phyloP scores from a whole-genome alignment of 768 basidiomycete species.

The Pleurotus citrinopileatus region DNA sequence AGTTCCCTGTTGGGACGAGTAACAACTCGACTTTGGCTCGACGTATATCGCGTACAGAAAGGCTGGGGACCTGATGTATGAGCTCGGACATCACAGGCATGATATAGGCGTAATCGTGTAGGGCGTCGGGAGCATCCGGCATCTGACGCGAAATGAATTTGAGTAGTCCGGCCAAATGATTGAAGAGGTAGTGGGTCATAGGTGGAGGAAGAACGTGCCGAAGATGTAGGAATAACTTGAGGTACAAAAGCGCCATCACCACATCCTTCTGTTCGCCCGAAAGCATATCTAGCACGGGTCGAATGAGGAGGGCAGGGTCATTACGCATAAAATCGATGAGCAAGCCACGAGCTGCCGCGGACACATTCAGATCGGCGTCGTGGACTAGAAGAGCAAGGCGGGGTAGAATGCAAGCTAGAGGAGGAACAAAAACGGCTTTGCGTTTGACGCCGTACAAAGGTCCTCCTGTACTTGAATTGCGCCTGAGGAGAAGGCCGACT shows the following conservation, averaged over 20 bases:
- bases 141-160: constrained; percentile 46
- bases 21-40: constrained; percentile 70
- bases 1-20: constrained; percentile 63
- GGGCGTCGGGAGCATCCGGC: constrained; percentile 35
- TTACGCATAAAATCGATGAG: constrained; percentile 71
- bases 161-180: constrained; percentile 66
- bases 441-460: constrained; percentile 48
- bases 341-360: constrained; percentile 52
- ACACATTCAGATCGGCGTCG: constrained; percentile 51
- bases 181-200: constrained; percentile 65
- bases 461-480: constrained; percentile 55
- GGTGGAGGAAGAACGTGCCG: constrained; percentile 58
- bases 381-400: constrained; percentile 49
- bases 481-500: constrained; percentile 37
- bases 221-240: constrained; percentile 58
- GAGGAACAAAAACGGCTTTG: constrained; percentile 63
- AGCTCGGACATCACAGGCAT: constrained; percentile 60
- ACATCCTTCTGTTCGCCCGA: constrained; percentile 48
- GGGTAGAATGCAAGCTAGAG: constrained; percentile 53
- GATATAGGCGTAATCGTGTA: constrained; percentile 51
- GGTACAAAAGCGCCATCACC: constrained; percentile 42
- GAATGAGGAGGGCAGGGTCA: constrained; percentile 64
- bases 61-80: constrained; percentile 62
- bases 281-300: constrained; percentile 60
- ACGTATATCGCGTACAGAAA: constrained; percentile 70